Percentiles rank a stretch among this genome's conserved stretches.
Evolutionary conservation across 2,329 filamentous ascomycete species (phyloP).

Genomic region (Aspergillus fumigatus): DNA sequence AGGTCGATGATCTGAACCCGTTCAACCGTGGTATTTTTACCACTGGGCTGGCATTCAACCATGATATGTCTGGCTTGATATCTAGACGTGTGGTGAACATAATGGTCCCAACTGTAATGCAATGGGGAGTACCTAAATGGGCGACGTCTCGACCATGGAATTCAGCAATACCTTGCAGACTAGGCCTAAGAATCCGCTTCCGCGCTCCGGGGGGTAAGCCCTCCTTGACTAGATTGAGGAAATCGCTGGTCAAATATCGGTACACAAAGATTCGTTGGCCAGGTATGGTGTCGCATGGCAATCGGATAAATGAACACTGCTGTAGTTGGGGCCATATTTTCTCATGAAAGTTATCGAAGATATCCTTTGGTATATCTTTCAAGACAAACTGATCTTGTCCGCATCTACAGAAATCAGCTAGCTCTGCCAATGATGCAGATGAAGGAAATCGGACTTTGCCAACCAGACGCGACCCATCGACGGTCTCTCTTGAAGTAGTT

Average conservation of each 20-base stretch:
- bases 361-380: neutral
- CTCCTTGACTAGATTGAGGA: conserved; percentile 41
- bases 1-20: conserved; percentile 26
- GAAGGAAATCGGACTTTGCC: conserved; percentile 20
- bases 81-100: conserved; percentile 19
- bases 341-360: neutral
- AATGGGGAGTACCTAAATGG: conserved; percentile 21
- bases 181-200: conserved; percentile 43
- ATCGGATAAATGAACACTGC: conserved; percentile 32
- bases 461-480: conserved; percentile 30
- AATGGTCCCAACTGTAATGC: neutral
- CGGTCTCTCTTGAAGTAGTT: conserved; percentile 30
- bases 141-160: conserved; percentile 31
- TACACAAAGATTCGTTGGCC: conserved; percentile 45
- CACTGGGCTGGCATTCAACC: conserved; percentile 25
- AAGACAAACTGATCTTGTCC: conserved; percentile 19
- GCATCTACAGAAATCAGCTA: conserved; percentile 11
- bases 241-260: conserved; percentile 40
- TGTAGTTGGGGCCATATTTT: conserved; percentile 21
- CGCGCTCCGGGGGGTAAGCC: conserved; percentile 30
- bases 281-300: conserved; percentile 40
- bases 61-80: conserved; percentile 36
- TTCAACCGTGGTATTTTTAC: conserved; percentile 13
- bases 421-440: neutral
- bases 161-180: conserved; percentile 34